Conservation (phyloP, 257 asterid genomes). For the Solanum ahanhuiri region DNA sequence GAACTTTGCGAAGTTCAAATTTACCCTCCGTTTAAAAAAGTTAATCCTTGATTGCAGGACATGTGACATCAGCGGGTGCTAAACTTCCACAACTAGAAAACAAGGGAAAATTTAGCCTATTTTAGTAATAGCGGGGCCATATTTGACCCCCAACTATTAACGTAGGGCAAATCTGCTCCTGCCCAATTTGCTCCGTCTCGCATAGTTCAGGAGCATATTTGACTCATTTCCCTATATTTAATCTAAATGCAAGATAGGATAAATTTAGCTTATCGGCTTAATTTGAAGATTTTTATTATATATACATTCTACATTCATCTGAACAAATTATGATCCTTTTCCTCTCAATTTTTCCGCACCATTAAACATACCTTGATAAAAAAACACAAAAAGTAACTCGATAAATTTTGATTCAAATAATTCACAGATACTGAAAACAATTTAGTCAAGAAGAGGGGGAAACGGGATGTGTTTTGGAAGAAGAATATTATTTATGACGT, state of each 20-base stretch:
- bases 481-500: not conserved
- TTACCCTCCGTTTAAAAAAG: not conserved
- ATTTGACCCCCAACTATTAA: not conserved
- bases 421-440: not conserved
- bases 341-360: not conserved
- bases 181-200: not conserved
- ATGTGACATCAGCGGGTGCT: not conserved
- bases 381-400: not conserved
- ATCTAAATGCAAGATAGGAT: not conserved
- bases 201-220: not conserved
- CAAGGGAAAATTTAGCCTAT: not conserved
- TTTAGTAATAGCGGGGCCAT: not conserved
- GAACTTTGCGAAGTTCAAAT: not conserved
- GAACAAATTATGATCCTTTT: not conserved
- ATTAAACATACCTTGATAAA: not conserved
- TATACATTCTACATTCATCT: not conserved
- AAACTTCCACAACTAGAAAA: not conserved
- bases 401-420: not conserved
- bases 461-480: not conserved
- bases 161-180: not conserved
- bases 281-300: not conserved
- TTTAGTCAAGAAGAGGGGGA: not conserved
- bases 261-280: not conserved
- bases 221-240: not conserved
- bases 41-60: not conserved